Evolutionary conservation across 345 rosid species (phyloP), one percentile per base, ranked within the genome.

Genomic region (Lepidium didymum): DNA sequence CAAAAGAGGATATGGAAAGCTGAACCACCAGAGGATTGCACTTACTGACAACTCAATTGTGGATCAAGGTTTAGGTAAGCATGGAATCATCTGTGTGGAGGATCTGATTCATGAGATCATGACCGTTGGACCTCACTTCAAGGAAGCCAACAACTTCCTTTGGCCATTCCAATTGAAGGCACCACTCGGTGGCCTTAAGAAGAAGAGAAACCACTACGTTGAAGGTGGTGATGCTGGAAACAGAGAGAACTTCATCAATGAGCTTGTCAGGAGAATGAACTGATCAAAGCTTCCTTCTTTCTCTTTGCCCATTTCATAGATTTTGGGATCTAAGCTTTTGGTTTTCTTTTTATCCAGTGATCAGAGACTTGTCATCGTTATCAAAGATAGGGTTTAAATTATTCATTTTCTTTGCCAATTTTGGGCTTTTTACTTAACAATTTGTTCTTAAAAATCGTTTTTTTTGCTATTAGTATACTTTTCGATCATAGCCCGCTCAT

Each of bases 161-260:
- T 86, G 97, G 92, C 95, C 95, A 7, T 90, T 90, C 23, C 82
- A 90, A 76, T 81, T 90, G 18, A 87, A 83, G 79, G 91, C 90
- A 13, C 97, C 97, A 3, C 69, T 84, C 45, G 91, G 94, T 61
- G 96, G 94, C 12, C 75, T 87, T 67, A 81, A 87, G 85, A 86
- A 84, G 82, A 87, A 87, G 79, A 86, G 96, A 65, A 90, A 87
- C 70, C 96, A 90, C 58, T 90, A 87, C 19, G 94, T 87, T 5
- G 93, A 90, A 75, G 91, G 97, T 7, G 97, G 97, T 18, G 97
- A 90, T 70, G 91, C 96, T 0, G 97, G 97, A 50, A 90, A 90
- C 76, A 73, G 97, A 0, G 96, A 92, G 67, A 77, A 85, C 15
- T 86, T 76, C 76, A 86, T 92, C 78, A 92, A 90, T 83, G 79